Evolutionary conservation across 2,329 filamentous ascomycete species (phyloP).

Genomic region (Neofusicoccum umdonicola): DNA sequence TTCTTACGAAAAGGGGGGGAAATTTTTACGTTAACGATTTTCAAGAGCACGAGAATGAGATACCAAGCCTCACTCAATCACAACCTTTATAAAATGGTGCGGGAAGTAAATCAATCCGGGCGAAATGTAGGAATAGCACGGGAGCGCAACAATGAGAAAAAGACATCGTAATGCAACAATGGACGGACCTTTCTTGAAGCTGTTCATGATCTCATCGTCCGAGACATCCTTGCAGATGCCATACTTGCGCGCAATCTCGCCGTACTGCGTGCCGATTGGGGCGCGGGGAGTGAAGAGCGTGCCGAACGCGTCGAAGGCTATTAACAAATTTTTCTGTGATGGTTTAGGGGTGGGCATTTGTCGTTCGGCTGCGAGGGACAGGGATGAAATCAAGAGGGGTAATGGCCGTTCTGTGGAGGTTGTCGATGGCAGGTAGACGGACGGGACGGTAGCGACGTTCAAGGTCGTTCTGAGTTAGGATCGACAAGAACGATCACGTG

Average conservation of each 20-base stretch:
- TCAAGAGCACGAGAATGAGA: too few species aligned
- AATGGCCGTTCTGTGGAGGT: too few species aligned
- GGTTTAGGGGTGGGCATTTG: background rate
- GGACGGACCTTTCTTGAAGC: constrained; percentile 39
- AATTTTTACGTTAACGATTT: too few species aligned
- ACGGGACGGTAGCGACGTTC: background rate
- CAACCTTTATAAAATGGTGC: too few species aligned
- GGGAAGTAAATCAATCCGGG: too few species aligned
- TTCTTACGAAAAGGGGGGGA: too few species aligned
- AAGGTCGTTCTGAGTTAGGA: background rate
- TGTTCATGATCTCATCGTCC: constrained; percentile 39
- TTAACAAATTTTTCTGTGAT: constrained; percentile 46
- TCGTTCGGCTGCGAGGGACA: too few species aligned
- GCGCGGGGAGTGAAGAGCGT: constrained; percentile 57
- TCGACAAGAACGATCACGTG: constrained; percentile 6
- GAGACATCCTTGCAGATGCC: constrained; percentile 45
- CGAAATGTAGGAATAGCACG: too few species aligned
- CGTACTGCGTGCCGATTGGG: constrained; percentile 56
- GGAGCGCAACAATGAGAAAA: background rate
- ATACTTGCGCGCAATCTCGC: constrained; percentile 49
- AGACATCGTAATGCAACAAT: background rate
- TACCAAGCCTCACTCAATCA: too few species aligned
- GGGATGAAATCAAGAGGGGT: too few species aligned
- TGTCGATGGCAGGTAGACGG: background rate
- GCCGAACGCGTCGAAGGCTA: constrained; percentile 66